phyloP scores from a whole-genome alignment of 2,329 filamentous ascomycete genomes.

The Rosellinia necatrix region DNA sequence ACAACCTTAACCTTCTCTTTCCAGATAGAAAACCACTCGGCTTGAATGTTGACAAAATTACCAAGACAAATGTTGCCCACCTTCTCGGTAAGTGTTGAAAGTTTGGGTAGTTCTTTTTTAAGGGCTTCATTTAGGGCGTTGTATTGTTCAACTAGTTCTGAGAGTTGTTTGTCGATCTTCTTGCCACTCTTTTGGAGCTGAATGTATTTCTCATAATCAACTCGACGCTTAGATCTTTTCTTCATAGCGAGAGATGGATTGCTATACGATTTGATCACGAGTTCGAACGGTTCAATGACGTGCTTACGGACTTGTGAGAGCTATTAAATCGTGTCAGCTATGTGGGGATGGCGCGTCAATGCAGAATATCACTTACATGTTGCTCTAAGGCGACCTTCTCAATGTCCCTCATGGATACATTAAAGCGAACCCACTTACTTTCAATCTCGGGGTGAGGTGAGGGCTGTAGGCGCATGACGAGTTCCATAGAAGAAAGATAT shows the following conservation, averaged over 20 bases:
- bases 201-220: slow-evolving; percentile 84
- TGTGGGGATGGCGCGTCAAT: neutral
- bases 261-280: slow-evolving; percentile 77
- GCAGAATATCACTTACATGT: slow-evolving; percentile 63
- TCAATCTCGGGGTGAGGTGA: slow-evolving; percentile 83
- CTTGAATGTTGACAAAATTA: slow-evolving; percentile 84
- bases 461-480: slow-evolving; percentile 73
- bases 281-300: slow-evolving; percentile 83
- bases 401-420: slow-evolving; percentile 83
- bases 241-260: slow-evolving; percentile 89
- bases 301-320: slow-evolving; percentile 73
- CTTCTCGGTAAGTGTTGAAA: slow-evolving; percentile 80
- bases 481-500: slow-evolving; percentile 80
- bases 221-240: slow-evolving; percentile 89
- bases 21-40: slow-evolving; percentile 81
- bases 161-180: slow-evolving; percentile 83
- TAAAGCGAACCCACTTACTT: slow-evolving; percentile 92
- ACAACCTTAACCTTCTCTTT: slow-evolving; percentile 80
- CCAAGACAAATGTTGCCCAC: slow-evolving; percentile 81
- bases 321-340: slow-evolving; percentile 43
- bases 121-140: slow-evolving; percentile 88
- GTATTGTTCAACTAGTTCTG: slow-evolving; percentile 86
- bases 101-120: slow-evolving; percentile 86
- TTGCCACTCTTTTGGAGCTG: slow-evolving; percentile 79
- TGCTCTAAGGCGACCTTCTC: slow-evolving; percentile 81